phyloP scores from a whole-genome alignment of 257 asterid genomes.

The Perilla frutescens region DNA sequence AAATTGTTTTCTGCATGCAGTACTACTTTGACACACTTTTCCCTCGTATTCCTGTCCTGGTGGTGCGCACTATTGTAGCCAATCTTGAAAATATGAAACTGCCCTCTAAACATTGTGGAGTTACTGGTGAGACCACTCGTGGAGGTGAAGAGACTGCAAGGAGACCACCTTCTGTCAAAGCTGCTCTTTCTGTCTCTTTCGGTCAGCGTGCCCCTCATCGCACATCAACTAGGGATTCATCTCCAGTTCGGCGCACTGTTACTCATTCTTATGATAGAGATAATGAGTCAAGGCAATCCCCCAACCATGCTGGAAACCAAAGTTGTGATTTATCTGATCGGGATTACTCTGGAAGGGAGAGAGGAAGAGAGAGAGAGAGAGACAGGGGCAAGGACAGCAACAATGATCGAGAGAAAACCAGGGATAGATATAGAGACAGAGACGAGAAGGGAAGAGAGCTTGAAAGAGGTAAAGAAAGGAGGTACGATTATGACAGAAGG shows the following conservation, averaged over 20 bases:
- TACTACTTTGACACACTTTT: conserved; percentile 92
- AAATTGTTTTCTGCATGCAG: conserved; percentile 52
- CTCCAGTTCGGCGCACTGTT: conserved; percentile 80
- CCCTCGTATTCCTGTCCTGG: conserved; percentile 92
- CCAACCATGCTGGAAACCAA: conserved; percentile 56
- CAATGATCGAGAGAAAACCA: conserved; percentile 28
- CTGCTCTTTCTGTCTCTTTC: conserved; percentile 92
- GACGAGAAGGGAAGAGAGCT: conserved; percentile 42
- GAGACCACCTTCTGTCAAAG: conserved; percentile 97
- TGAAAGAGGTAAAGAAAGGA: conserved; percentile 51
- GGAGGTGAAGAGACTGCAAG: conserved; percentile 90
- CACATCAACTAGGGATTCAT: conserved; percentile 89
- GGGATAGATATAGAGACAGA: conserved; percentile 29
- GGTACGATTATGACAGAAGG: conserved; percentile 55
- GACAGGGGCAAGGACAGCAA: conserved; percentile 36
- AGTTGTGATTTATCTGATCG: conserved; percentile 67
- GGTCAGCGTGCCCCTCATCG: conserved; percentile 99
- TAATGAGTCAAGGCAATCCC: conserved; percentile 60
- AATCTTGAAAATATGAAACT: conserved; percentile 82
- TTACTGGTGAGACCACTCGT: conserved; percentile 83
- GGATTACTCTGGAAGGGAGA: conserved; percentile 51
- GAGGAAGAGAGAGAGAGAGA: conserved; percentile 45
- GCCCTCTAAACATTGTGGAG: conserved; percentile 83
- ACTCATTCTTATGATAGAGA: conserved; percentile 62
- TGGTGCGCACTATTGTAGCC: conserved; percentile 62